Conservation (phyloP, 352 stramenopile species). For the Peronospora farinosa region DNA sequence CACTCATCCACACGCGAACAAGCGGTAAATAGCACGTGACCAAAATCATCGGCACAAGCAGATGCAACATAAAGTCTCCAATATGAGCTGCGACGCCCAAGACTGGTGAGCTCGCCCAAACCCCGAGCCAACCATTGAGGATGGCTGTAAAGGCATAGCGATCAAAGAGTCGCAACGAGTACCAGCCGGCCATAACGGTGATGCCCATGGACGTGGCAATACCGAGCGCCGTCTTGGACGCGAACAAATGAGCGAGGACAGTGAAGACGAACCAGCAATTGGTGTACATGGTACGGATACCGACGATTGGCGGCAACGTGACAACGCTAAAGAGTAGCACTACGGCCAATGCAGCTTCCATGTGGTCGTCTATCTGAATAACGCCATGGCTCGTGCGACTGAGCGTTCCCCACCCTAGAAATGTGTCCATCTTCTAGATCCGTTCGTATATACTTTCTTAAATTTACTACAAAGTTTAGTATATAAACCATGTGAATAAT, state of each 20-base stretch:
- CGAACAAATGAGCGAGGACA: constrained; percentile 38
- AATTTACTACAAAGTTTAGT: background rate
- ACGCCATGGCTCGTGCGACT: constrained; percentile 8
- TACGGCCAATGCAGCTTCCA: constrained; percentile 46
- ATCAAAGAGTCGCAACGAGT: constrained; percentile 76
- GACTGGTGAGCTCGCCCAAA: constrained; percentile 63
- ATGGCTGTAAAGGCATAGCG: constrained; percentile 68
- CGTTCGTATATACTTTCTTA: background rate
- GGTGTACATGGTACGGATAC: constrained; percentile 74
- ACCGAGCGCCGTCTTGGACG: constrained; percentile 53
- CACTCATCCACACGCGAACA: constrained; percentile 78
- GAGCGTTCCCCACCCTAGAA: constrained; percentile 17
- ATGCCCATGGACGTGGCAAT: constrained; percentile 76
- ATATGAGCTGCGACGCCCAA: constrained; percentile 55
- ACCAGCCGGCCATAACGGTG: constrained; percentile 84
- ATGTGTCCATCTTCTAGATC: constrained; percentile 25
- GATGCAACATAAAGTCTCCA: constrained; percentile 57
- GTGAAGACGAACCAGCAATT: constrained; percentile 74
- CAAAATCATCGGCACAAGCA: constrained; percentile 65
- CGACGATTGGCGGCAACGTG: constrained; percentile 44
- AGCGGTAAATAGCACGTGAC: constrained; percentile 70
- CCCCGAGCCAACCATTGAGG: constrained; percentile 65
- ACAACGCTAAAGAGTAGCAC: constrained; percentile 58
- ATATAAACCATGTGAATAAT: background rate
- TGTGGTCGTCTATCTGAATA: constrained; percentile 17